Evolutionary conservation across 202 grass and related monocot genomes (phyloP).

Genomic region (Carex sylvatica): DNA sequence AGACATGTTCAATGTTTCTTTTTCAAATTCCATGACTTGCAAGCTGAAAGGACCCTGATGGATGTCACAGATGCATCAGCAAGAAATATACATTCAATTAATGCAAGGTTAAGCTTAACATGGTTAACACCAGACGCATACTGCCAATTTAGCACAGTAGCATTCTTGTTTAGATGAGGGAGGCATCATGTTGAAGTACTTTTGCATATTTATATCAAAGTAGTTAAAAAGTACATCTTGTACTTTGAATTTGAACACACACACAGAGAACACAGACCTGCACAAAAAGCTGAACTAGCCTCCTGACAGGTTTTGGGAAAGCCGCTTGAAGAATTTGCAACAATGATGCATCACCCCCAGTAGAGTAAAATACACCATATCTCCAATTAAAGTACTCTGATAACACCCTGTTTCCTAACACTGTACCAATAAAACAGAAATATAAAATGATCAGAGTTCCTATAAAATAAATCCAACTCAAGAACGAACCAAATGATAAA

Average conservation of each 20-base stretch:
- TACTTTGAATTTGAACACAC: neutral
- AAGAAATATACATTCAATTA: neutral
- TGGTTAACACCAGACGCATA: neutral
- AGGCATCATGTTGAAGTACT: conserved; percentile 20
- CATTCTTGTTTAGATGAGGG: conserved; percentile 2
- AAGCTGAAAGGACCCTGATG: conserved; percentile 82
- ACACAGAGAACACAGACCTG: conserved; percentile 54
- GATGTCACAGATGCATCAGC: conserved; percentile 18
- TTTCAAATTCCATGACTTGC: conserved; percentile 52
- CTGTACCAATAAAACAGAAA: conserved; percentile 43
- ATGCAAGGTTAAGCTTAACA: neutral
- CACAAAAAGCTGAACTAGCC: conserved; percentile 81
- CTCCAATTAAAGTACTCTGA: conserved; percentile 84
- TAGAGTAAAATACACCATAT: conserved; percentile 69
- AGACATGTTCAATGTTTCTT: conserved; percentile 23
- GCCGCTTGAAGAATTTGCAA: conserved; percentile 80
- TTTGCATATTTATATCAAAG: conserved; percentile 7
- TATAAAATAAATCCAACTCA: conserved; percentile 11
- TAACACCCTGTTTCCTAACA: conserved; percentile 61
- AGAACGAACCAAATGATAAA: conserved; percentile 11
- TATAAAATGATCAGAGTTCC: neutral
- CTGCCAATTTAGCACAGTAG: neutral
- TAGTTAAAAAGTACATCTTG: neutral
- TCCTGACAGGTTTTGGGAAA: conserved; percentile 73
- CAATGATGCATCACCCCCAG: conserved; percentile 83